phyloP scores from a whole-genome alignment of 78 protist species.

The Pigoraptor vietnamica region DNA sequence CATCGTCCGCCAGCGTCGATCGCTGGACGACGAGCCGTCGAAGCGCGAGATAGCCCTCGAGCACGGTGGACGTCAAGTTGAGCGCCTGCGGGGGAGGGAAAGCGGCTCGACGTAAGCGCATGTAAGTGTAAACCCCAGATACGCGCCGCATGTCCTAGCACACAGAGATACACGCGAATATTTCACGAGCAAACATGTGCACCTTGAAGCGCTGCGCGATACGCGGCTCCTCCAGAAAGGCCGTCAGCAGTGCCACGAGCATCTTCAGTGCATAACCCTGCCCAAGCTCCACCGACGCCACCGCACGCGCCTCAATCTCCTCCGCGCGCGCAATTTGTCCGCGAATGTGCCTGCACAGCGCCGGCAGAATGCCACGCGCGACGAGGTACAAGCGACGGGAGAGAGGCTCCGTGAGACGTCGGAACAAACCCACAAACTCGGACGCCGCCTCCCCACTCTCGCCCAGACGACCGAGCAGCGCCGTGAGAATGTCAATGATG shows the following conservation, averaged over 20 bases:
- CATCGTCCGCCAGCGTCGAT: conserved; percentile 64
- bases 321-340: conserved; percentile 32
- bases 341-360: conserved; percentile 20
- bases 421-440: conserved; percentile 30
- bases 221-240: conserved; percentile 30
- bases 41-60: conserved; percentile 47
- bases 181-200: too few species aligned
- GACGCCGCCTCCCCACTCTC: conserved; percentile 28
- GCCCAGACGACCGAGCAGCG: conserved; percentile 35
- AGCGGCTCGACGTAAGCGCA: conserved; percentile 4
- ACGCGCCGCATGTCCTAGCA: too few species aligned
- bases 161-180: too few species aligned
- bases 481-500: conserved; percentile 45
- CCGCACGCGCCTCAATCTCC: conserved; percentile 27
- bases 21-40: conserved; percentile 70
- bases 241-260: conserved; percentile 21
- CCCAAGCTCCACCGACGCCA: conserved; percentile 32
- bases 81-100: neutral
- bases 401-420: neutral
- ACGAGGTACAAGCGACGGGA: neutral
- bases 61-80: conserved; percentile 14
- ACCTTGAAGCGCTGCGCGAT: conserved; percentile 39
- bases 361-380: conserved; percentile 41
- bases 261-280: conserved; percentile 48
- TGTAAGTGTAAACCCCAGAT: too few species aligned